Percentiles rank a stretch among this genome's conserved stretches.
Conservation (phyloP, 1,284 basidiomycete species). For the Irpex sp. region DNA sequence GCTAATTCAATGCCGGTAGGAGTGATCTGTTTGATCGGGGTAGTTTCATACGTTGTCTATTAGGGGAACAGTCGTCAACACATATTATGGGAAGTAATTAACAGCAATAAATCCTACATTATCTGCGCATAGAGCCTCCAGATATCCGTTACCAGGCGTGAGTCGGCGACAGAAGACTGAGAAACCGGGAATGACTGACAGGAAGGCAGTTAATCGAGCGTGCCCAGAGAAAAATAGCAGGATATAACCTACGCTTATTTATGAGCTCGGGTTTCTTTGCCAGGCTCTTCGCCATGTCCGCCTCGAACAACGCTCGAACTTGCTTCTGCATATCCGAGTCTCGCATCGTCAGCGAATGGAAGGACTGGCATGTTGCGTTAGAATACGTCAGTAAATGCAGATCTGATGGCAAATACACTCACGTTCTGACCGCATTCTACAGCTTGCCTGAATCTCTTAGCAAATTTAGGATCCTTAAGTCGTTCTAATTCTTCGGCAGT, state of each 20-base stretch:
- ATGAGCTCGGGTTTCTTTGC: conserved; percentile 68
- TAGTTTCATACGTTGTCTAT: conserved; percentile 61
- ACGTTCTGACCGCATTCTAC: conserved; percentile 66
- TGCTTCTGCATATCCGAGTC: conserved; percentile 49
- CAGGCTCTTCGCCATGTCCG: conserved; percentile 59
- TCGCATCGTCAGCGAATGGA: conserved; percentile 51
- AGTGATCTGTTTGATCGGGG: conserved; percentile 57
- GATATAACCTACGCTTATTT: conserved; percentile 50
- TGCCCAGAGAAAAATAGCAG: background rate
- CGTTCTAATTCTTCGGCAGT: conserved; percentile 58
- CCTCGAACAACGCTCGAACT: conserved; percentile 47
- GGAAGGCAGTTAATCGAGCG: background rate
- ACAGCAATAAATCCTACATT: conserved; percentile 49
- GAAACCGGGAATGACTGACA: conserved; percentile 65
- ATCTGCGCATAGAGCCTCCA: conserved; percentile 68
- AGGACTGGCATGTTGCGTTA: conserved; percentile 39
- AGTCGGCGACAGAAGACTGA: conserved; percentile 64
- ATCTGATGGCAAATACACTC: conserved; percentile 20
- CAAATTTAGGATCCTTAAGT: conserved; percentile 57
- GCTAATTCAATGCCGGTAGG: conserved; percentile 61
- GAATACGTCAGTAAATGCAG: background rate
- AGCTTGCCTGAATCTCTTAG: conserved; percentile 55
- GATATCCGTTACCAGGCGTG: conserved; percentile 73
- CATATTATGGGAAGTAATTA: background rate
- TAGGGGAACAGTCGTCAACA: too few relatives aligned